Base-by-base conservation (phyloP, 768 basidiomycete species). In the Leccinellum albellum region DNA sequence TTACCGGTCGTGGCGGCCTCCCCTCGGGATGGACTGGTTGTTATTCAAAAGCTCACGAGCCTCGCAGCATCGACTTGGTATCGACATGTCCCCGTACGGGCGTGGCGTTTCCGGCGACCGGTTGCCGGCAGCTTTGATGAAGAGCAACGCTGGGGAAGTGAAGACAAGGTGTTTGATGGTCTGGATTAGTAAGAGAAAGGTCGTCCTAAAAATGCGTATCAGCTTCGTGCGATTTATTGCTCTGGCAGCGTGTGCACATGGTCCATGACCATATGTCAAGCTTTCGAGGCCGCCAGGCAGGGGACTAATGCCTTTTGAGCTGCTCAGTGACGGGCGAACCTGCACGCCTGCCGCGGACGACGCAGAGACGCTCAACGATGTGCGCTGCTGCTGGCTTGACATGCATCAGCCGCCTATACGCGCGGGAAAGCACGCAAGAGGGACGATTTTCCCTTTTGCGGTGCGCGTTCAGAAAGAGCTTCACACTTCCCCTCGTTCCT, bases 201-300 rank as follows among this genome's bases (percentile, higher is more conserved):
- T 20, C 23, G 33, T 55, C 55, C 63, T 48, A 62, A 53, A 47
- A 56, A 46, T 57, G 51, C 21, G 28, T 40, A n/a, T 10, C 29
- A 35, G 51, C 64, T 68, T 68, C 66, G 57, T 58, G 46, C 65
- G 67, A 69, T 68, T 59, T 52, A 68, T 68, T 69, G 59, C 66
- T 53, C 58, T 51, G 37, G 51, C 24, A 52, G 47, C 46, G 37
- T 10, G 51, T 23, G 29, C 54, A 44, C 62, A 55, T 57, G 64
- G 46, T 56, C 7, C 44, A 45, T 46, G 54, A 35, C 35, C 32
- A 20, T 24, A 10, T 24, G 28, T 35, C 50, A 12, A 24, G 52
- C 45, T 24, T 1, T 42, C 20, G 4, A 35, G 13, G 26, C 21
- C 33, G 29, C 24, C 28, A 29, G 10, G 31, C 24, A 42, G 21